Percentiles rank a stretch among this genome's conserved stretches.
Evolutionary conservation across 2,329 filamentous ascomycete genomes (phyloP).

Genomic region (Pseudogymnoascus sp.): DNA sequence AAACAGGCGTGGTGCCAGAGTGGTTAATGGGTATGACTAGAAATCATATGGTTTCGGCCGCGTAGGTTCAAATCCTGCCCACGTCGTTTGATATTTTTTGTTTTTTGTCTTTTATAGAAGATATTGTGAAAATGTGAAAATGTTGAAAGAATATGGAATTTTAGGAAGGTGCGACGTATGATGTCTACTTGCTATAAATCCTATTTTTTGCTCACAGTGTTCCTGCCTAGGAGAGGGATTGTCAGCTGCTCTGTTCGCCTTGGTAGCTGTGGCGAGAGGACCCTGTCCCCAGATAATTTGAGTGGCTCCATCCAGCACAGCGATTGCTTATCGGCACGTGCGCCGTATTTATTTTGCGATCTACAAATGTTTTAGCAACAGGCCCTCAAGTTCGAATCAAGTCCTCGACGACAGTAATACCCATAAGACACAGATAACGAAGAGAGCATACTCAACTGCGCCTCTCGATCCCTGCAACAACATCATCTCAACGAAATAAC

Average conservation of each 20-base stretch:
- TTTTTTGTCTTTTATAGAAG: neutral
- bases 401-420: neutral
- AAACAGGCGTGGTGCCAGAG: neutral
- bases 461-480: neutral
- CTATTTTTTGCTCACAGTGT: too few species aligned
- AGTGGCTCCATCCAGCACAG: too few species aligned
- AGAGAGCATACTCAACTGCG: neutral
- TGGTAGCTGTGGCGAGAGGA: too few species aligned
- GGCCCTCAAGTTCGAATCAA: neutral
- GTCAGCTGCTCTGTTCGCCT: too few species aligned
- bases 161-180: too few species aligned
- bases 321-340: conserved; percentile 4
- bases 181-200: too few species aligned
- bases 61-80: neutral
- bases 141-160: too few species aligned
- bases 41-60: neutral
- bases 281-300: too few species aligned
- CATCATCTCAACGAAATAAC: neutral
- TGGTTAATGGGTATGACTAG: neutral
- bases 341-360: neutral
- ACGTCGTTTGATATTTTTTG: neutral
- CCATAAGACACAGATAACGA: neutral
- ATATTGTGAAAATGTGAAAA: too few species aligned
- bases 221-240: too few species aligned
- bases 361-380: neutral